Evolutionary conservation across 2,329 filamentous ascomycete species (phyloP).

Genomic region (Pseudogymnoascus sp.): DNA sequence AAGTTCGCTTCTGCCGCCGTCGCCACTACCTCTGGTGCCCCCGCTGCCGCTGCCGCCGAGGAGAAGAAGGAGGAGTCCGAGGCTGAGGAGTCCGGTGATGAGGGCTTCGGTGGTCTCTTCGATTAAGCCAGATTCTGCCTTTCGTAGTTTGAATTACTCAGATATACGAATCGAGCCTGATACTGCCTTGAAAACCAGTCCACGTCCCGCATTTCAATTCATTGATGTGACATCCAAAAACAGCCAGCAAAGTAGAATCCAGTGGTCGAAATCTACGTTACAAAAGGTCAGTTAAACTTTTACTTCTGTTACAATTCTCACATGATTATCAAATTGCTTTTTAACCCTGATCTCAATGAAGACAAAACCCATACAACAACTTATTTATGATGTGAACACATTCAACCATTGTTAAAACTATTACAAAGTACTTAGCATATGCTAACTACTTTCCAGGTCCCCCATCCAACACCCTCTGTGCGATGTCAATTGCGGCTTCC

Average conservation of each 20-base stretch:
- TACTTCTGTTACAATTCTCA: slow-evolving; percentile 12
- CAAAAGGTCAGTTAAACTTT: slow-evolving; percentile 16
- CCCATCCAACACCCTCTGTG: slow-evolving; percentile 30
- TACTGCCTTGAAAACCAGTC: neutral
- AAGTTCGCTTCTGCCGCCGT: slow-evolving; percentile 83
- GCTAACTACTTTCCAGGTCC: slow-evolving; percentile 3
- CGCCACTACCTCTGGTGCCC: slow-evolving; percentile 43
- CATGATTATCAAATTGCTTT: slow-evolving; percentile 32
- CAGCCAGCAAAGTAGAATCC: neutral
- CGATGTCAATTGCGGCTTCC: slow-evolving; percentile 59
- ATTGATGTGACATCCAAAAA: slow-evolving; percentile 1
- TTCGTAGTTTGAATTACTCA: neutral
- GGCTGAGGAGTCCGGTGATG: slow-evolving; percentile 55
- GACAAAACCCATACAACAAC: slow-evolving; percentile 32
- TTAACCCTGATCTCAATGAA: slow-evolving; percentile 33
- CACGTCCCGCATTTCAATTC: neutral
- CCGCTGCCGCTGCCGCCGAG: slow-evolving; percentile 43
- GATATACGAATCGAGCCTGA: neutral
- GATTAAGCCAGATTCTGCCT: slow-evolving; percentile 34
- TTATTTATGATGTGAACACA: slow-evolving; percentile 22
- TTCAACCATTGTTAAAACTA: slow-evolving; percentile 16
- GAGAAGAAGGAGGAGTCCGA: slow-evolving; percentile 57
- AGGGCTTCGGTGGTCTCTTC: slow-evolving; percentile 72
- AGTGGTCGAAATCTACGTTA: neutral
- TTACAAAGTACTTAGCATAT: slow-evolving; percentile 11